A percentile compares a stretch with the other conserved stretches of the same genome.
Conservation (phyloP, 176 grass and related monocot genomes). For the Avena eriantha region DNA sequence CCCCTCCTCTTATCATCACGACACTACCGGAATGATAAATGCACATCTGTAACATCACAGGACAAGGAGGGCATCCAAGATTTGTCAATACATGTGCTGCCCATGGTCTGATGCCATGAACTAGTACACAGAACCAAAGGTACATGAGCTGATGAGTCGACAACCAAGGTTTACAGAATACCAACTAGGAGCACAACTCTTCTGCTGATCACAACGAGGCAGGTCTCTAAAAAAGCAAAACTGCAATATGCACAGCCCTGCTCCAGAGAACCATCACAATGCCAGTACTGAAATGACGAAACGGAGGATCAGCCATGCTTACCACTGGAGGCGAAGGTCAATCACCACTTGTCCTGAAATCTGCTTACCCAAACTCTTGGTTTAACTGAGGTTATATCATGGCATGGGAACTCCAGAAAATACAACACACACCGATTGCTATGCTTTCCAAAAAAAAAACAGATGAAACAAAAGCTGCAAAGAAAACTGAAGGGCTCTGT, state of each 20-base stretch:
- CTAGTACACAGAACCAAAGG: background rate
- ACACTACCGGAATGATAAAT: too few species aligned
- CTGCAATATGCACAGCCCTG: background rate
- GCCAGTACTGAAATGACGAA: background rate
- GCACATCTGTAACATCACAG: background rate
- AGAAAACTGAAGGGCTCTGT: slow-evolving; percentile 35
- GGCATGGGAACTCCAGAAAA: background rate
- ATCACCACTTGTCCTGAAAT: background rate
- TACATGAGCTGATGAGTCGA: background rate
- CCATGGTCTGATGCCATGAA: background rate
- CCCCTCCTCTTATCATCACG: background rate
- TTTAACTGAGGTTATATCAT: background rate
- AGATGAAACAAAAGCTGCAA: slow-evolving; percentile 13
- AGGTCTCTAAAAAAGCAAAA: background rate
- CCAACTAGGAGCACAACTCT: background rate
- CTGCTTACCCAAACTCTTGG: background rate
- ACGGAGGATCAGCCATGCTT: background rate
- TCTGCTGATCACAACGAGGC: background rate
- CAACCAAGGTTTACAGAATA: background rate
- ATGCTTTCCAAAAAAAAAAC: background rate
- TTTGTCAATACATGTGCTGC: background rate
- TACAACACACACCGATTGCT: background rate
- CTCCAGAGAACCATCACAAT: background rate
- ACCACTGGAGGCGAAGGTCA: background rate
- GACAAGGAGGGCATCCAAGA: background rate